Base-by-base conservation (phyloP, 129 eudicot genomes). In the Helianthus tuberosus region DNA sequence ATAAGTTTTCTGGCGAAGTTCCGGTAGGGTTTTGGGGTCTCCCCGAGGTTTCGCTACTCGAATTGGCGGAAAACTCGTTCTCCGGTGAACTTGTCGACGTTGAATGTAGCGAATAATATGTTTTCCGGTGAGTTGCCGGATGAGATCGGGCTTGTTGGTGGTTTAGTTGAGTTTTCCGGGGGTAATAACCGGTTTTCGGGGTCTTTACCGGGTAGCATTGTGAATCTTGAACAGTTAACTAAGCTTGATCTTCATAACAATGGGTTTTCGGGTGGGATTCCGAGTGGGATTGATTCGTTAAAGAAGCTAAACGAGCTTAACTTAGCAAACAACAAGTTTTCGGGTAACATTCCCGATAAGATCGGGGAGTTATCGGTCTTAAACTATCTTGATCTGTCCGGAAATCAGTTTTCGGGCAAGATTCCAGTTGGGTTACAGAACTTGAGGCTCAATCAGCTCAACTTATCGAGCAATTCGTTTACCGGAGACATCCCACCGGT, bases 1-100 rank as follows among this genome's bases (percentile, higher is more conserved):
- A 93, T 70, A 76, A 77, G 8, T 57, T 93, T 3, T 80, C 96
- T 65, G 96, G 98, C 41, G 82, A 78, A 5, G 89, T 93, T 41
- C 98, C 96, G 27, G 91, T 47, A 25, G 87, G 85, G 0, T 80
- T 93, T 17, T 93, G 98, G 98, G 98, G 96, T 12, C 85, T 90
- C n/a, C 96, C 96, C 0, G 81, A 81, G 27, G 87, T 93, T 51
- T 85, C 88, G 0, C 72, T 92, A 32, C 87, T 92, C 1, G 98
- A 92, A 72, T 88, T 92, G 4, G 68, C 61, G 7, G 86, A 77
- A 47, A 93, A 93, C 46, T 82, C 86, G 0, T 84, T 93, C 69
- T 75, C 96, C 1, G 98, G 80, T 88, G 17, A 90, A 85, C 54
- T 73, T 93, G 47, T 90, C 97, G 1, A 76, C 83, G 15, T 43